A percentile compares a stretch with the other conserved stretches of the same genome.
These are phyloP conservation scores for Lyophyllum atratum DNA, from an alignment of 768 basidiomycete genomes.

Conservation along the genomic window DNA sequence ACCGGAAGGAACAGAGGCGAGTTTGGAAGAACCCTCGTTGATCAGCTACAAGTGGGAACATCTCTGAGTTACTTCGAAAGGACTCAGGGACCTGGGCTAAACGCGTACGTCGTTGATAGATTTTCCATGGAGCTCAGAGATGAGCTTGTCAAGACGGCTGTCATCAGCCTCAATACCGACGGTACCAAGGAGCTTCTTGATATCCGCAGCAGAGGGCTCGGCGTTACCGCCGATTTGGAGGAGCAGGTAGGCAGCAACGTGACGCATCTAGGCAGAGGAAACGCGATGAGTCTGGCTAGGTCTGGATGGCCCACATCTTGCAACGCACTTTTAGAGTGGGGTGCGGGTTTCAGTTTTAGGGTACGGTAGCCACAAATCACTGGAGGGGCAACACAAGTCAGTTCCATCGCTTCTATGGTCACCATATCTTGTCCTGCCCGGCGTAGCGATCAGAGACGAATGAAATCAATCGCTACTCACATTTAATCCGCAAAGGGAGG, in stretches of 20 bases:
- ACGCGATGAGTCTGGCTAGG: background rate
- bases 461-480: slow-evolving; percentile 39
- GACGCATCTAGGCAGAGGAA: slow-evolving; percentile 65
- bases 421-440: background rate
- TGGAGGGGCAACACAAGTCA: slow-evolving; percentile 26
- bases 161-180: slow-evolving; percentile 92
- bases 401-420: background rate
- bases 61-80: background rate
- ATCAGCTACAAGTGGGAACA: slow-evolving; percentile 63
- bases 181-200: slow-evolving; percentile 82
- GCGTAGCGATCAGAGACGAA: background rate
- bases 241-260: slow-evolving; percentile 96
- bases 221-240: slow-evolving; percentile 93
- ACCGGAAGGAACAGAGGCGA: slow-evolving; percentile 96
- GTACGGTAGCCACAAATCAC: slow-evolving; percentile 94
- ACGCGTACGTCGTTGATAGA: slow-evolving; percentile 72
- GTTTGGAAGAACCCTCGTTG: slow-evolving; percentile 88
- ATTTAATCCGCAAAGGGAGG: slow-evolving; percentile 91
- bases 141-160: slow-evolving; percentile 74
- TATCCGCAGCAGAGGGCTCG: slow-evolving; percentile 80
- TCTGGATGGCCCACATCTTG: background rate
- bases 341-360: slow-evolving; percentile 30
- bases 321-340: slow-evolving; percentile 45
- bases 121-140: slow-evolving; percentile 92
- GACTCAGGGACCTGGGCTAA: slow-evolving; percentile 15